Conservation (phyloP, 208 protist genomes). For the Crithidia brevicula region DNA sequence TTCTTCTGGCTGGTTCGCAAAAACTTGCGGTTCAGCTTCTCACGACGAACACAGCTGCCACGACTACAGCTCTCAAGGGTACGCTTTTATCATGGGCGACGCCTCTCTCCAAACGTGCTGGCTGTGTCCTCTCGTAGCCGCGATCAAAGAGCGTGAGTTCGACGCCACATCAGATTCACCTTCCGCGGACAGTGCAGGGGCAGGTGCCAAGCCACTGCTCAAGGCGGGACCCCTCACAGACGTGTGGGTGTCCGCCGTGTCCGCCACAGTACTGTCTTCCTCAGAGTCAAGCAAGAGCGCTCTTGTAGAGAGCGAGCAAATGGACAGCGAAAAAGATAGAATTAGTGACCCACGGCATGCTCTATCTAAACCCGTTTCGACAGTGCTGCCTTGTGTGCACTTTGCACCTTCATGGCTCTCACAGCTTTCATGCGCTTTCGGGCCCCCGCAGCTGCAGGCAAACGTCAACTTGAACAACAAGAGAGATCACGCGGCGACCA, state of each 20-base stretch:
- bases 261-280: background rate
- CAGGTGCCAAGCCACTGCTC: background rate
- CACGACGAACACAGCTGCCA: too few relatives aligned
- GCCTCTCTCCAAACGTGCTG: constrained; percentile 14
- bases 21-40: too few relatives aligned
- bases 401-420: constrained; percentile 27
- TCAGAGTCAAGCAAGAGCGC: background rate
- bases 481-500: too few relatives aligned
- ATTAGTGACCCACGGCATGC: background rate
- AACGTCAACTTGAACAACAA: too few relatives aligned
- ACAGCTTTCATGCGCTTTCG: constrained; percentile 26
- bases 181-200: background rate
- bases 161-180: too few relatives aligned
- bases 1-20: background rate
- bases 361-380: background rate
- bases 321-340: background rate
- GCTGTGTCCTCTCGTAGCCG: constrained; percentile 24
- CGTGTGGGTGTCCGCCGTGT: constrained; percentile 27
- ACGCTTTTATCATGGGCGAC: constrained; percentile 17
- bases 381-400: background rate
- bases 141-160: background rate
- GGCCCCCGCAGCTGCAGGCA: background rate
- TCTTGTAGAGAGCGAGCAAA: background rate
- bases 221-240: constrained; percentile 13
- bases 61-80: constrained; percentile 4